Base-by-base conservation (phyloP, 805 yeast species). In the Tetrapisispora iriomotensis region DNA sequence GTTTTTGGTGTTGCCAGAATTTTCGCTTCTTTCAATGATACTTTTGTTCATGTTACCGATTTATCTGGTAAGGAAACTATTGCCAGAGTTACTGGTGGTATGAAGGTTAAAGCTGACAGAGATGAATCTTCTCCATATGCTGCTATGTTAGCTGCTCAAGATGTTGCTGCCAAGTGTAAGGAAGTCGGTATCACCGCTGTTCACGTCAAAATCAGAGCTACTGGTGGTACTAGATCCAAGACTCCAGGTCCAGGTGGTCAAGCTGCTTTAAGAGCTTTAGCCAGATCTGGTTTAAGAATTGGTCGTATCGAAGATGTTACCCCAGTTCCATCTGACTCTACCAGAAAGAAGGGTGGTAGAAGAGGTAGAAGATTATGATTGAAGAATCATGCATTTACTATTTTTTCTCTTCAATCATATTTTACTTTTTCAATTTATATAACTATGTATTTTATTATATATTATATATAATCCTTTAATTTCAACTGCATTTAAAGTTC, bases 291-390 rank as follows among this genome's bases (percentile, higher is more conserved):
- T 71, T 79, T 92, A 74, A 88, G 95, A 82, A 92, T 92, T 59
- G 99, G 99, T 65, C 87, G 99, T 76, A 92, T 92, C 62, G 99
- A 94, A 79, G 99, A 92, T 72, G 98, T 92, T 60, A 92, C 99
- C 61, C 98, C 98, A 72, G 88, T 92, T 64, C 99, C 99, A 72
- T 92, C 98, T 60, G 99, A 92, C 75, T 88, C 97, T 65, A 94
- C 98, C 72, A 92, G 99, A 83, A 85, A 90, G 86, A 94, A 92
- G 94, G 98, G 98, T 86, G 99, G 99, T 85, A 92, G 98, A 80
- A 88, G 99, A 82, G 99, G 99, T 90, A 90, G 98, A 82, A 87
- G 99, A 84, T 82, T 88, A 75, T 85, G 72, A 74, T 58, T 58
- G 14, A 10, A 6, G 12, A 14, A 28, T 28, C 17, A 12, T 28